Conservation (phyloP, 2,329 filamentous ascomycete genomes). For the Aspergillus sp. region DNA sequence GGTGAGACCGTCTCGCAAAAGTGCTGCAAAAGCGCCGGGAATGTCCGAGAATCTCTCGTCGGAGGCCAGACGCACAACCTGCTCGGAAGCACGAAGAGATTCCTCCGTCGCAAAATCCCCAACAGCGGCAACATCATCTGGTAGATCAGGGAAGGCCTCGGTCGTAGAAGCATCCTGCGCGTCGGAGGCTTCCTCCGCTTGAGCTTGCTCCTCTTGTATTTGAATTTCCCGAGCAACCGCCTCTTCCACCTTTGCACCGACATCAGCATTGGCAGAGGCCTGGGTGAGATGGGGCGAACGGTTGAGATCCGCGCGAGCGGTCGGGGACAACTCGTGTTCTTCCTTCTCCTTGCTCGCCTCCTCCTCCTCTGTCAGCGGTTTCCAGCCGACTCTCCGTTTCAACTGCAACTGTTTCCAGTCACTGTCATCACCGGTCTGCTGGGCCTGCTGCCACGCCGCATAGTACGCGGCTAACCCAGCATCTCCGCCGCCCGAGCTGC, state of each 20-base stretch:
- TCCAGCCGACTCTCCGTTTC: slow-evolving; percentile 86
- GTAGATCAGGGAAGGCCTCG: slow-evolving; percentile 29
- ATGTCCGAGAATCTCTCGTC: slow-evolving; percentile 80
- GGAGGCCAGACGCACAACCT: slow-evolving; percentile 72
- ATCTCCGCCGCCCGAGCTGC: slow-evolving; percentile 55
- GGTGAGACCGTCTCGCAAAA: slow-evolving; percentile 78
- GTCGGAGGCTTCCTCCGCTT: slow-evolving; percentile 40
- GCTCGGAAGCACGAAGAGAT: slow-evolving; percentile 70
- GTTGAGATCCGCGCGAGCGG: slow-evolving; percentile 56
- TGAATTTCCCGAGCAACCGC: slow-evolving; percentile 78
- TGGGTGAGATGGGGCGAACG: slow-evolving; percentile 63
- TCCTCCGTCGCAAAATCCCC: slow-evolving; percentile 56
- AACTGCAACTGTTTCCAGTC: slow-evolving; percentile 94
- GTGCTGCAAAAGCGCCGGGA: slow-evolving; percentile 83
- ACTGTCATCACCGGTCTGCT: slow-evolving; percentile 66
- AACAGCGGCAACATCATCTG: slow-evolving; percentile 40
- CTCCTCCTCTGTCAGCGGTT: slow-evolving; percentile 52
- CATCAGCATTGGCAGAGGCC: slow-evolving; percentile 48
- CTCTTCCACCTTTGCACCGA: slow-evolving; percentile 78
- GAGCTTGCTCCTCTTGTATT: slow-evolving; percentile 53
- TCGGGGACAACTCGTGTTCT: slow-evolving; percentile 21
- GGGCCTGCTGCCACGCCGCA: slow-evolving; percentile 80
- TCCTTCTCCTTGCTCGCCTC: slow-evolving; percentile 33
- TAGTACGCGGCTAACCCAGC: slow-evolving; percentile 85
- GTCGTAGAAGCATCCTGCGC: slow-evolving; percentile 23